Conservation (phyloP, 257 asterid species). For the Gynochthodes officinalis region DNA sequence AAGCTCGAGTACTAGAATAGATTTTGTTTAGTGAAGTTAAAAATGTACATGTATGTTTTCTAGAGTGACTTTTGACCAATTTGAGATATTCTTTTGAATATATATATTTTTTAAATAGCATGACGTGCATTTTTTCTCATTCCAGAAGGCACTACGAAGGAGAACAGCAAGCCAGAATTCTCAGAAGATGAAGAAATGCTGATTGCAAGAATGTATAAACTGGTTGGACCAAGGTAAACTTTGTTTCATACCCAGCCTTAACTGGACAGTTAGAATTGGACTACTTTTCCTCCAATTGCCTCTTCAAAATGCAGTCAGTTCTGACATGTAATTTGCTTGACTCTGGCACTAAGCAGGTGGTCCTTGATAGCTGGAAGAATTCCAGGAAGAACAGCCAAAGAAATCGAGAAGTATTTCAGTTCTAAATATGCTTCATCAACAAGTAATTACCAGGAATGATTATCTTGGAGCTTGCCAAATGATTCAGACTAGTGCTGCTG, state of each 20-base stretch:
- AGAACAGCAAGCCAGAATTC: slow-evolving; percentile 19
- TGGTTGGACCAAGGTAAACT: slow-evolving; percentile 28
- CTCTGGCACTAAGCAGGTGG: slow-evolving; percentile 17
- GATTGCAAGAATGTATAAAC: slow-evolving; percentile 30
- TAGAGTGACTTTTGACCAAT: no score
- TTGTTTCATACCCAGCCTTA: not conserved
- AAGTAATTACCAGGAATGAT: slow-evolving; percentile 3
- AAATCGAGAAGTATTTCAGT: slow-evolving; percentile 25
- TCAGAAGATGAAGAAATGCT: slow-evolving; percentile 31
- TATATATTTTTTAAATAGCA: not conserved
- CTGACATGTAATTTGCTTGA: not conserved
- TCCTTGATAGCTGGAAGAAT: slow-evolving; percentile 33
- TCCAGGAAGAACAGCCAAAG: slow-evolving; percentile 29
- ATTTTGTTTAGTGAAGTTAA: no score
- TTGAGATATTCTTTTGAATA: not conserved
- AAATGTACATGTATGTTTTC: no score
- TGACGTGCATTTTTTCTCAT: fast-evolving
- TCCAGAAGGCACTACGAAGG: slow-evolving; percentile 13
- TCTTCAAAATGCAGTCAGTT: not conserved
- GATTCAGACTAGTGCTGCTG: not conserved
- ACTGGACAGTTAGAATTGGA: no score
- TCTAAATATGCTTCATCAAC: slow-evolving; percentile 15
- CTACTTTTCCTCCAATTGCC: not conserved
- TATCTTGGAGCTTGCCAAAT: not conserved
- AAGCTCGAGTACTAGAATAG: no score